These are phyloP conservation scores for Clavispora vitiphila DNA, from an alignment of 805 yeast genomes.

Conservation along the genomic window DNA sequence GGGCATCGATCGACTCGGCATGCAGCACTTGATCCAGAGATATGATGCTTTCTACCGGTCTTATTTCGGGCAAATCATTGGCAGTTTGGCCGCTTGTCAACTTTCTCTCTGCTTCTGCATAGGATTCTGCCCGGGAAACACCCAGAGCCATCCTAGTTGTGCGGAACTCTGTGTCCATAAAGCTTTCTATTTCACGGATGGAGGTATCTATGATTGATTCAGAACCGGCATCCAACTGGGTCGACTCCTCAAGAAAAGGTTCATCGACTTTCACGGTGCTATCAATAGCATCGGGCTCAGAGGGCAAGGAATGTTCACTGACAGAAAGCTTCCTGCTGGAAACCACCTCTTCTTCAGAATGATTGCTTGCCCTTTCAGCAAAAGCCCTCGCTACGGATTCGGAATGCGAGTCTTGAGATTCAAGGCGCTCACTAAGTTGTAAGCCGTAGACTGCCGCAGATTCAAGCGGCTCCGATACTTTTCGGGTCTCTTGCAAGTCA, in stretches of 20 bases:
- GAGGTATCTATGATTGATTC: conserved; percentile 25
- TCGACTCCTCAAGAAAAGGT: conserved; percentile 1
- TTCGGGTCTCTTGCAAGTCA: conserved; percentile 10
- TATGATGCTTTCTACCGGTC: conserved; percentile 6
- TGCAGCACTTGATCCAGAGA: conserved; percentile 4
- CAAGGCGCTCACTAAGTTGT: conserved; percentile 17
- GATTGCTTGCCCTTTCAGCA: conserved; percentile 22
- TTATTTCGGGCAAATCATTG: background rate
- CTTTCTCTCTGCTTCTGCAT: background rate
- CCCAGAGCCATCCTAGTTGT: conserved; percentile 2
- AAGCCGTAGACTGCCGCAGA: conserved; percentile 23
- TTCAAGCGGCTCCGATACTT: conserved; percentile 23
- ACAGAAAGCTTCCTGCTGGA: background rate
- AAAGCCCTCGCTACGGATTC: background rate
- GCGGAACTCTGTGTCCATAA: conserved; percentile 31
- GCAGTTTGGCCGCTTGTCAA: background rate
- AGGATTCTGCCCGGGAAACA: background rate
- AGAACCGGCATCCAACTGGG: conserved; percentile 6
- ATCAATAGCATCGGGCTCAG: background rate
- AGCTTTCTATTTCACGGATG: conserved; percentile 36
- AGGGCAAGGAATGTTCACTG: background rate
- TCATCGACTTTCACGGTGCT: background rate
- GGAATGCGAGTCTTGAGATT: background rate
- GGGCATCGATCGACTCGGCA: background rate
- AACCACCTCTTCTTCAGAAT: conserved; percentile 3